Percentiles rank a stretch among this genome's conserved stretches.
Evolutionary conservation across 1,284 basidiomycete genomes (phyloP).

Genomic region (Schizophyllum amplum): DNA sequence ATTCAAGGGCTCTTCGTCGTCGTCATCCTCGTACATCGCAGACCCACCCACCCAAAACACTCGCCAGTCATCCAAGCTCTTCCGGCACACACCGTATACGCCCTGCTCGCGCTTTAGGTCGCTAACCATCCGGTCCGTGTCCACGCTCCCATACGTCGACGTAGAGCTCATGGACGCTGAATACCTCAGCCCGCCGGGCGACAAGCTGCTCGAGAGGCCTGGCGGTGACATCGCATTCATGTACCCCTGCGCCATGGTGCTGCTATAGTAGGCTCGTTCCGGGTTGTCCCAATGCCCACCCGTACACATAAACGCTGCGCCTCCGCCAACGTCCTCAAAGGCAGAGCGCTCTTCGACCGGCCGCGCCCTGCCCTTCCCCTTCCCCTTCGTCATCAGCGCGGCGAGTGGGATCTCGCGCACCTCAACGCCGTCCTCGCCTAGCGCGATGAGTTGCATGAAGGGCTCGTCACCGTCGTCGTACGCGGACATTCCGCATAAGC

Average conservation of each 20-base stretch:
- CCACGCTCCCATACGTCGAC: constrained; percentile 42
- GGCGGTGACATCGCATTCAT: constrained; percentile 21
- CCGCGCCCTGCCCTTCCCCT: constrained; percentile 41
- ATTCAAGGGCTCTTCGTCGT: constrained; percentile 10
- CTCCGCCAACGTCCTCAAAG: constrained; percentile 49
- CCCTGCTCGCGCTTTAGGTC: constrained; percentile 48
- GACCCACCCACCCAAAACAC: constrained; percentile 72
- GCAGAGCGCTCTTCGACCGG: constrained; percentile 34
- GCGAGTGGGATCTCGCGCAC: constrained; percentile 49
- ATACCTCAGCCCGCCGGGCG: not conserved
- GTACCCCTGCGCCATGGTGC: constrained; percentile 24
- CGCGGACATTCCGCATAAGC: constrained; percentile 30
- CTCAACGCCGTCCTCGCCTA: constrained; percentile 63
- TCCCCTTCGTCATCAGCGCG: constrained; percentile 26
- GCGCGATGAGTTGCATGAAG: constrained; percentile 57
- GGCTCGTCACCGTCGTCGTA: constrained; percentile 24
- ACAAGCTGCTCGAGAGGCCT: not conserved
- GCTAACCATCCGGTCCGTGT: constrained; percentile 39
- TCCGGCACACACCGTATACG: constrained; percentile 66
- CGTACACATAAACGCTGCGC: constrained; percentile 49
- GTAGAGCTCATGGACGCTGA: constrained; percentile 22
- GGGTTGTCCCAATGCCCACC: constrained; percentile 69
- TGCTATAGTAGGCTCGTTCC: constrained; percentile 24
- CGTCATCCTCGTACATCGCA: constrained; percentile 19
- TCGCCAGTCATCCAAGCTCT: constrained; percentile 62